Conservation (phyloP, 2,329 filamentous ascomycete genomes). For the Mycosphaerelloides madeirae region DNA sequence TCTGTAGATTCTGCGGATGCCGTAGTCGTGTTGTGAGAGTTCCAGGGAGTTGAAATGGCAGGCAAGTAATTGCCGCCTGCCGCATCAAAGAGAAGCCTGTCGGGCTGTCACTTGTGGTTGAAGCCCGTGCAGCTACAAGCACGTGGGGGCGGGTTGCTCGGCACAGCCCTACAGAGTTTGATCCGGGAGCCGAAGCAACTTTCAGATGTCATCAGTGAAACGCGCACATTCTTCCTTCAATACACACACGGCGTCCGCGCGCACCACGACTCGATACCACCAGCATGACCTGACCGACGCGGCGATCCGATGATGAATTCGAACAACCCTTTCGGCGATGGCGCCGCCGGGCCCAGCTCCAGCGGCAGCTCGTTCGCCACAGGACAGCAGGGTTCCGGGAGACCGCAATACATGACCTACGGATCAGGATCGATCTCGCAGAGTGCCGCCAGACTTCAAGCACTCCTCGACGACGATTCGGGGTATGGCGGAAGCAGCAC, state of each 20-base stretch:
- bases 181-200: background rate
- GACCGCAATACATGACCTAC: slow-evolving; percentile 79
- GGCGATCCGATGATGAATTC: slow-evolving; percentile 29
- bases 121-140: no score
- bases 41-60: no score
- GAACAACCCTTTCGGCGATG: slow-evolving; percentile 28
- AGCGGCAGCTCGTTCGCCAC: slow-evolving; percentile 23
- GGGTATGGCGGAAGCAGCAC: slow-evolving; percentile 81
- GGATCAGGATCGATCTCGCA: slow-evolving; percentile 76
- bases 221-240: background rate
- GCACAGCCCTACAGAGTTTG: background rate
- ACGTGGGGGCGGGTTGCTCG: no score
- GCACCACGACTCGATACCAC: background rate
- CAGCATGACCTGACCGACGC: slow-evolving; percentile 3
- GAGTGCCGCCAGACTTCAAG: slow-evolving; percentile 74
- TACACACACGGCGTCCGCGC: background rate
- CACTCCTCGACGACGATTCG: slow-evolving; percentile 79
- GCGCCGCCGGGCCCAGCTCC: slow-evolving; percentile 22
- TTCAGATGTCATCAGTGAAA: slow-evolving; percentile 1
- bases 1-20: no score
- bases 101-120: no score
- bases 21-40: no score
- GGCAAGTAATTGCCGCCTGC: no score
- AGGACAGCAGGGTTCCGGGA: slow-evolving; percentile 21
- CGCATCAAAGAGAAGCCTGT: no score